phyloP scores from a whole-genome alignment of 2,329 filamentous ascomycete species.

The Ceratocystis papillata region DNA sequence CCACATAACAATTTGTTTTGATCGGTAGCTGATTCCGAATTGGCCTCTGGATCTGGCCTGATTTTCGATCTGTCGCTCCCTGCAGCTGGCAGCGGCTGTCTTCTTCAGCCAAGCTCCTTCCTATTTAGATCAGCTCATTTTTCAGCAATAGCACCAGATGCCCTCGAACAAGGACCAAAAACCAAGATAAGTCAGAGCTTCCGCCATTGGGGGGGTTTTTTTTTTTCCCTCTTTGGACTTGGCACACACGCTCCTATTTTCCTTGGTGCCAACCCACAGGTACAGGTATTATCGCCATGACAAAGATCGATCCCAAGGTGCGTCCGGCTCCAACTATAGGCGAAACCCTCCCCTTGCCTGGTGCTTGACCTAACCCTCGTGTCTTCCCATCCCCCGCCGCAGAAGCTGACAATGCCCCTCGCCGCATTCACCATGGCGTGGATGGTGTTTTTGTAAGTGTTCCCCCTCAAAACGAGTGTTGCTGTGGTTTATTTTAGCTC shows the following conservation, averaged over 20 bases:
- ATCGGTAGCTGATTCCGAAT: background rate
- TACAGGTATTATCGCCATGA: constrained; percentile 15
- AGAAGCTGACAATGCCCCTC: constrained; percentile 37
- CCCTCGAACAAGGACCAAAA: background rate
- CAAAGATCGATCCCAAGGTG: constrained; percentile 24
- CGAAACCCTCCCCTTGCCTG: background rate
- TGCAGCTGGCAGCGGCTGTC: background rate
- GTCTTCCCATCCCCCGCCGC: constrained; percentile 20
- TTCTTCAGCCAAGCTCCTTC: background rate
- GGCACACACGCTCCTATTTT: too few relatives aligned
- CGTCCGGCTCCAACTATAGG: constrained; percentile 2
- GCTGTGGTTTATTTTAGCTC: constrained; percentile 5
- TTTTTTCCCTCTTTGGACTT: background rate
- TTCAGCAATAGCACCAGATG: background rate
- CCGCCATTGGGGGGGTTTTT: background rate
- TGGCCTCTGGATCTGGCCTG: background rate
- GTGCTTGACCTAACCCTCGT: background rate
- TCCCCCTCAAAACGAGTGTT: background rate
- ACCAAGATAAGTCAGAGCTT: background rate
- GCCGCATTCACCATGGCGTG: constrained; percentile 46
- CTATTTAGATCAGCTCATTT: background rate
- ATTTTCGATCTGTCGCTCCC: background rate
- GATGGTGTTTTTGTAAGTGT: constrained; percentile 38
- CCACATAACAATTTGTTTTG: too few relatives aligned
- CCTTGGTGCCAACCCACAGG: too few relatives aligned